These are phyloP conservation scores for Edaphochlamys debaryana DNA, from an alignment of 139 green algal species.

Conservation along the genomic window DNA sequence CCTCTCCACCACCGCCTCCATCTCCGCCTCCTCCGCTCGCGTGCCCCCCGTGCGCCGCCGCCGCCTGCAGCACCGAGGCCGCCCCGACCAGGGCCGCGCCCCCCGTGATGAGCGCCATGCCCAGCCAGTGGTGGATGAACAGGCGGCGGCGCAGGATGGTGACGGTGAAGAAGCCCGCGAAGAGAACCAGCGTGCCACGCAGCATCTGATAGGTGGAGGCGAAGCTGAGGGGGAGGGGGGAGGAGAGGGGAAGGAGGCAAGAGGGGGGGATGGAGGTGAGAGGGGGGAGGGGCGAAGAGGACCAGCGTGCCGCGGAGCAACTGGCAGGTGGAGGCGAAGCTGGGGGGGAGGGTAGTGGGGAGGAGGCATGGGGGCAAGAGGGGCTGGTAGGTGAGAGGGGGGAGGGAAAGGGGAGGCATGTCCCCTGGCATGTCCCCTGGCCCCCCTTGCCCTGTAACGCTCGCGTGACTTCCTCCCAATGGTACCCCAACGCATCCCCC, in stretches of 20 bases:
- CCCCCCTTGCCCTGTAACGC: too few species aligned
- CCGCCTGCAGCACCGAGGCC: conserved; percentile 56
- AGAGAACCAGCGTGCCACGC: conserved; percentile 87
- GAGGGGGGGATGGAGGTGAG: neutral
- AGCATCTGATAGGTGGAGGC: conserved; percentile 91
- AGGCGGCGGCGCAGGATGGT: conserved; percentile 76
- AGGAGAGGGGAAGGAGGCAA: neutral
- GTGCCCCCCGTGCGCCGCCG: neutral
- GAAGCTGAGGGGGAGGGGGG: conserved; percentile 58
- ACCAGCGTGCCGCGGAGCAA: conserved; percentile 92
- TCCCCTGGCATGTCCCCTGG: too few species aligned
- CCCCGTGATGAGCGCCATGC: conserved; percentile 81
- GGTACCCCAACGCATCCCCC: too few species aligned
- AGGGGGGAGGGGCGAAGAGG: conserved; percentile 67
- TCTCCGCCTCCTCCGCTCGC: neutral
- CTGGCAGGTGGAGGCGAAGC: conserved; percentile 84
- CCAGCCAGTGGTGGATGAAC: conserved; percentile 84
- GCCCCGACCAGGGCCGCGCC: conserved; percentile 85
- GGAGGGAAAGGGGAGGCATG: too few species aligned
- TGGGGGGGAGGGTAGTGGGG: conserved; percentile 32
- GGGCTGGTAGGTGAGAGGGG: too few species aligned
- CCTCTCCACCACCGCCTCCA: neutral
- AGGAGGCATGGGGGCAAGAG: neutral
- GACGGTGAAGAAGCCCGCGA: conserved; percentile 84
- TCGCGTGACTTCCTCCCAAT: too few species aligned